A percentile compares a stretch with the other conserved stretches of the same genome.
These are phyloP conservation scores for Trichophyton schoenleinii DNA, from an alignment of 2,329 filamentous ascomycete genomes.

Conservation along the genomic window DNA sequence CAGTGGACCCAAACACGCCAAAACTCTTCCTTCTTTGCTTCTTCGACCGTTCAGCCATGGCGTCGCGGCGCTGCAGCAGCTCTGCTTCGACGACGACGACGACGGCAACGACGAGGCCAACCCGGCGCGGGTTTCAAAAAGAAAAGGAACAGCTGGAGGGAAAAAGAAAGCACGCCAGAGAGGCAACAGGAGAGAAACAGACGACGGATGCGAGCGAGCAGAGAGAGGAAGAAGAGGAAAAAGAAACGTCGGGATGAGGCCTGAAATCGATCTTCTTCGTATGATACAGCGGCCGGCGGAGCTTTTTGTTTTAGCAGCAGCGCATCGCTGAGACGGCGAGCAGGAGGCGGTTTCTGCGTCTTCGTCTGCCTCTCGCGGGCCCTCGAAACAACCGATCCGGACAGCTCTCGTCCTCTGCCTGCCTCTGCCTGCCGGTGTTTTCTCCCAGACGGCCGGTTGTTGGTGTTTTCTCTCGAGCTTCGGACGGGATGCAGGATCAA, in stretches of 20 bases:
- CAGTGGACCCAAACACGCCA: slow-evolving; percentile 19
- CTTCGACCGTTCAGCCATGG: slow-evolving; percentile 15
- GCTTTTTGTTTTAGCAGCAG: no score
- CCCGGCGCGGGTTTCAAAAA: neutral
- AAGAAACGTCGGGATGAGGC: neutral
- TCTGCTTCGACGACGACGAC: neutral
- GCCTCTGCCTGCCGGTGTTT: neutral
- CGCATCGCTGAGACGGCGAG: no score
- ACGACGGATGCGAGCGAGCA: neutral
- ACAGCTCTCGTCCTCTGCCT: neutral
- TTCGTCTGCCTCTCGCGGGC: no score
- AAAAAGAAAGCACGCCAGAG: neutral
- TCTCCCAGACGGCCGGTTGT: neutral
- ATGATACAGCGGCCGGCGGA: no score
- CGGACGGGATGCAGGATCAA: neutral
- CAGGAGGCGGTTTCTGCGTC: no score
- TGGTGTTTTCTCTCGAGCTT: neutral
- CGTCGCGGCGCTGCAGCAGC: neutral
- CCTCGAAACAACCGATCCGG: no score
- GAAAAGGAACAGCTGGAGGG: neutral
- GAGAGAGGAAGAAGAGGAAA: neutral
- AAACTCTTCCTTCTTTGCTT: slow-evolving; percentile 23
- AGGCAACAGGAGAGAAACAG: neutral
- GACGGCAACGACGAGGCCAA: slow-evolving; percentile 2
- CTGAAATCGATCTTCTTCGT: neutral